phyloP scores from a whole-genome alignment of 768 basidiomycete genomes.

The Arthromyces matolae region DNA sequence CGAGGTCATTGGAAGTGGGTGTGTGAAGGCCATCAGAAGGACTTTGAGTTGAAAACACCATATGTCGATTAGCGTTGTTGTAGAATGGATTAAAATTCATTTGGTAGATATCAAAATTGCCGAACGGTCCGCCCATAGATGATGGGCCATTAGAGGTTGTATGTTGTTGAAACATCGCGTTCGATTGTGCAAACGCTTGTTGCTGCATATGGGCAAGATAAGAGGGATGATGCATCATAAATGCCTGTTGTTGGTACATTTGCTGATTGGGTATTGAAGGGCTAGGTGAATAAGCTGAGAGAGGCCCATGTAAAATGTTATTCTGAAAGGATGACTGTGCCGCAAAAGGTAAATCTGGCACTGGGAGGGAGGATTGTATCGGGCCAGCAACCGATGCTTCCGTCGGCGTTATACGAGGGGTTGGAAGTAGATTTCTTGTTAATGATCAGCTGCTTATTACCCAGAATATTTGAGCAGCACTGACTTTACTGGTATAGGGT shows the following conservation, averaged over 20 bases:
- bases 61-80: constrained; percentile 1
- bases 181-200: neutral
- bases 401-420: constrained; percentile 55
- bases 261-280: neutral
- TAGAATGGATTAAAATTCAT: neutral
- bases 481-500: constrained; percentile 44
- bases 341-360: neutral
- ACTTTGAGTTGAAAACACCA: constrained; percentile 1
- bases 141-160: neutral
- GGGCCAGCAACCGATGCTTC: constrained; percentile 16
- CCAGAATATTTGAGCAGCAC: too few relatives aligned
- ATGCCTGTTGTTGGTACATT: constrained; percentile 8
- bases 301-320: neutral
- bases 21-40: neutral
- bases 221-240: constrained; percentile 4
- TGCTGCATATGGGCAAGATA: constrained; percentile 7
- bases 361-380: neutral
- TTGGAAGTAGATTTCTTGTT: constrained; percentile 59
- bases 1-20: neutral
- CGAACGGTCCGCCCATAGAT: constrained; percentile 1
- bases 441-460: constrained; percentile 9
- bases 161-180: constrained; percentile 6
- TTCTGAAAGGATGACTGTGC: neutral
- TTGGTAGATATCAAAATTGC: neutral
- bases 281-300: neutral